Percentiles rank a stretch among this genome's conserved stretches.
Conservation (phyloP, 805 yeast genomes). For the Pichia gijzeniarum region DNA sequence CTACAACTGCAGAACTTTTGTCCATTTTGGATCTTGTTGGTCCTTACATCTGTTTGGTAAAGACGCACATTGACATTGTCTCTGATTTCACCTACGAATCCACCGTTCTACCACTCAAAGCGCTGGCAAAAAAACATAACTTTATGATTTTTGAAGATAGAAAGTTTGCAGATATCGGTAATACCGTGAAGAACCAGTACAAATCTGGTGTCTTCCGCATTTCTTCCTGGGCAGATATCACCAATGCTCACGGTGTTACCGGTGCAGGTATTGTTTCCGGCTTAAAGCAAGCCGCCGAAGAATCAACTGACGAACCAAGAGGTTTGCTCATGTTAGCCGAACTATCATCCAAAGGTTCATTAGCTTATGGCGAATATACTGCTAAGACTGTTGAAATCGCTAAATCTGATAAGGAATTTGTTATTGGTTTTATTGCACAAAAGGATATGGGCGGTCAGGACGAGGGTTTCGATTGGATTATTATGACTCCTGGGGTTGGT, state of each 20-base stretch:
- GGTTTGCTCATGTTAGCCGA: conserved; percentile 95
- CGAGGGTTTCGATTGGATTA: conserved; percentile 90
- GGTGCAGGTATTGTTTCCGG: conserved; percentile 93
- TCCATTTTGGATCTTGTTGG: conserved; percentile 72
- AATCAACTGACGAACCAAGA: conserved; percentile 68
- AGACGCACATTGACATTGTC: conserved; percentile 91
- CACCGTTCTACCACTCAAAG: conserved; percentile 69
- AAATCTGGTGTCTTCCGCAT: conserved; percentile 84
- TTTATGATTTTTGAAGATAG: conserved; percentile 95
- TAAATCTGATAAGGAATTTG: conserved; percentile 78
- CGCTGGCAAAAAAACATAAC: conserved; percentile 70
- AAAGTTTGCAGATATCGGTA: conserved; percentile 97
- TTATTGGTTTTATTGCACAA: conserved; percentile 95
- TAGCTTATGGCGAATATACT: conserved; percentile 91
- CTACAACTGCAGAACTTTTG: conserved; percentile 70
- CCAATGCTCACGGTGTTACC: conserved; percentile 96
- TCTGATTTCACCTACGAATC: conserved; percentile 81
- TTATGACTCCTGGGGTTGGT: conserved; percentile 98
- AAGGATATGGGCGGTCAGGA: conserved; percentile 74
- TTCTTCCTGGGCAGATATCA: conserved; percentile 93
- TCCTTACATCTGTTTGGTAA: conserved; percentile 84
- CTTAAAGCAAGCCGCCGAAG: conserved; percentile 70
- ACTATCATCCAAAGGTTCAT: conserved; percentile 85
- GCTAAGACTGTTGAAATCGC: conserved; percentile 81
- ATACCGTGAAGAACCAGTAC: conserved; percentile 92